Evolutionary conservation across 202 grass and related monocot genomes (phyloP).

Genomic region (Elaeis oleifera): DNA sequence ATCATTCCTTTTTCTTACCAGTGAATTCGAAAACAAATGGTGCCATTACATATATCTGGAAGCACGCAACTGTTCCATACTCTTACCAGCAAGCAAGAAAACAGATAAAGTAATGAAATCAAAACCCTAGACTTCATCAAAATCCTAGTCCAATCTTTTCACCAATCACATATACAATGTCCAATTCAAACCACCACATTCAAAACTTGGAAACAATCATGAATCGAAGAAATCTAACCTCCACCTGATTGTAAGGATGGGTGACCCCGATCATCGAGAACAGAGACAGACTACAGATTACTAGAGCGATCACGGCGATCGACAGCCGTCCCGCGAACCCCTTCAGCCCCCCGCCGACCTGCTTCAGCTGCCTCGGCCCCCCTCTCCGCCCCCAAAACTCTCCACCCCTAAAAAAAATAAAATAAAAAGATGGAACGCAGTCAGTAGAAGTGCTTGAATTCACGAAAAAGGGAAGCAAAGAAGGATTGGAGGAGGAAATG

Average conservation of each 20-base stretch:
- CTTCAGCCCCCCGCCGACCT: conserved; percentile 15
- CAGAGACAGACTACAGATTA: conserved; percentile 21
- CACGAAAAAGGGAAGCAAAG: too few relatives aligned
- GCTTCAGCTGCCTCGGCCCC: background rate
- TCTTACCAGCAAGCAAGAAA: too few relatives aligned
- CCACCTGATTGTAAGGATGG: background rate
- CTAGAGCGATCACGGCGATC: conserved; percentile 18
- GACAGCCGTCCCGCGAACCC: conserved; percentile 13
- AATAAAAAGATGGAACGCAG: background rate
- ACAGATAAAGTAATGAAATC: too few relatives aligned
- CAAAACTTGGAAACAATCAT: background rate
- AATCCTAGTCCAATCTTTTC: too few relatives aligned
- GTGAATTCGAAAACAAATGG: too few relatives aligned
- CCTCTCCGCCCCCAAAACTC: conserved; percentile 24
- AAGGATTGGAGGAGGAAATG: too few relatives aligned
- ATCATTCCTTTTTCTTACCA: too few relatives aligned
- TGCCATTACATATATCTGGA: too few relatives aligned
- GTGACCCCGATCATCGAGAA: conserved; percentile 21
- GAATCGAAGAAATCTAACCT: conserved; percentile 10
- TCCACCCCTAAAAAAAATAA: conserved; percentile 8
- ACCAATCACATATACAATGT: too few relatives aligned
- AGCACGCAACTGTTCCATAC: too few relatives aligned
- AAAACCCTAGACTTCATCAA: too few relatives aligned
- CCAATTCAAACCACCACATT: background rate
- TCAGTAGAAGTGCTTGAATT: background rate